These are phyloP conservation scores for Colletotrichum liaoningense DNA, from an alignment of 2,329 filamentous ascomycete genomes.

Conservation along the genomic window DNA sequence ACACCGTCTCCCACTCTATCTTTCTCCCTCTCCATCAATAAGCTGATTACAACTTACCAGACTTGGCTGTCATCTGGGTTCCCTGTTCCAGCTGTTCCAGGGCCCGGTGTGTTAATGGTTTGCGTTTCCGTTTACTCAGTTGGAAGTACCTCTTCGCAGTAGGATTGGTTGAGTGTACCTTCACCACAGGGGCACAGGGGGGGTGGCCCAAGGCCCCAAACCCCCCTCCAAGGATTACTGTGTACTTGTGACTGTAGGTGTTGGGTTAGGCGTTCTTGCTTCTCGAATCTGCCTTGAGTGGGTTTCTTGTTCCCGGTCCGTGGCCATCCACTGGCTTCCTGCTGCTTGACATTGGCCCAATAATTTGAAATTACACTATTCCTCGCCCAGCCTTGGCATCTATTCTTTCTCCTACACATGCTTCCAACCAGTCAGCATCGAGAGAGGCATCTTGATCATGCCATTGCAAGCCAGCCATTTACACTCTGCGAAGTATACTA, in stretches of 20 bases:
- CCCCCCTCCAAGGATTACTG: neutral
- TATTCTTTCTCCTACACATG: neutral
- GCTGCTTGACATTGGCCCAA: conserved; percentile 20
- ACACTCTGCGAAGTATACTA: neutral
- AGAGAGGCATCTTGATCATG: neutral
- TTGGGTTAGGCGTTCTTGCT: conserved; percentile 27
- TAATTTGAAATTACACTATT: conserved; percentile 33
- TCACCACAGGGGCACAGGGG: neutral
- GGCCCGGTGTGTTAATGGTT: neutral
- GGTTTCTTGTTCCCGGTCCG: conserved; percentile 22
- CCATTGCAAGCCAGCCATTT: neutral
- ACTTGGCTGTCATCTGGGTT: conserved; percentile 10
- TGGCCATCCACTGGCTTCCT: conserved; percentile 7
- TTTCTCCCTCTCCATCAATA: neutral
- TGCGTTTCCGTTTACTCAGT: conserved; percentile 1
- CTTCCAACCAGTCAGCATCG: neutral
- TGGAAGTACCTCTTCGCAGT: neutral
- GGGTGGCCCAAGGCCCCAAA: neutral
- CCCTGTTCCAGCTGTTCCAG: conserved; percentile 1
- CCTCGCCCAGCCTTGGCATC: conserved; percentile 30
- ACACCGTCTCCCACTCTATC: neutral
- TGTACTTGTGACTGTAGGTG: conserved; percentile 1
- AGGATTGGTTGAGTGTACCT: conserved; percentile 6
- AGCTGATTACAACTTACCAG: neutral
- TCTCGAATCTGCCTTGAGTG: conserved; percentile 32